phyloP scores from a whole-genome alignment of 2,329 filamentous ascomycete genomes.

The Phaeosphaeriaceae sp. region DNA sequence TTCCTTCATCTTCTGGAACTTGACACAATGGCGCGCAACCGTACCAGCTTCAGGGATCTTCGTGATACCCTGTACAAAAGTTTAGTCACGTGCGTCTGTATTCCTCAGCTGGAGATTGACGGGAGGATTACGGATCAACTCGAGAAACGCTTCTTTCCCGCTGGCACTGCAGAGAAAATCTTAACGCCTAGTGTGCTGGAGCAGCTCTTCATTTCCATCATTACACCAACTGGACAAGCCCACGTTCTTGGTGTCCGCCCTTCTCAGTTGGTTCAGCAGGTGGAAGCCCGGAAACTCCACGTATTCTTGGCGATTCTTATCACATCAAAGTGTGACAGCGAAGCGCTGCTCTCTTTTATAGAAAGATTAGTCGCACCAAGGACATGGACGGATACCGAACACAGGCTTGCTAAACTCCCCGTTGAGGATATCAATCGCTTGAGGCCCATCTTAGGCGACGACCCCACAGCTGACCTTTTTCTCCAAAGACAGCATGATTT shows the following conservation, averaged over 20 bases:
- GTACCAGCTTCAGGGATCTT: neutral
- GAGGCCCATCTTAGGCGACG: neutral
- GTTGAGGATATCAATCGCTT: neutral
- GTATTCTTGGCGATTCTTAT: slow-evolving; percentile 5
- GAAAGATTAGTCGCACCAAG: neutral
- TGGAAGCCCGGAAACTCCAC: slow-evolving; percentile 1
- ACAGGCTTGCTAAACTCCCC: neutral
- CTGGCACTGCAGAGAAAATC: neutral
- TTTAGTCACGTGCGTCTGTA: neutral
- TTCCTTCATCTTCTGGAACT: neutral
- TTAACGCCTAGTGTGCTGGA: neutral
- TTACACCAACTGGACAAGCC: neutral
- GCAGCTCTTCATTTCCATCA: neutral
- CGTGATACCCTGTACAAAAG: neutral
- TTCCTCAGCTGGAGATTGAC: neutral
- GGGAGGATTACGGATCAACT: neutral
- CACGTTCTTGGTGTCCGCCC: neutral
- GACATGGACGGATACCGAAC: neutral
- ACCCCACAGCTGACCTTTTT: slow-evolving; percentile 29
- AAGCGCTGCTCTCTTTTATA: slow-evolving; percentile 1
- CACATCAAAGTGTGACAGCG: slow-evolving; percentile 4
- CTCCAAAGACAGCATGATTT: slow-evolving; percentile 21
- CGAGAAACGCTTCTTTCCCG: slow-evolving; percentile 3
- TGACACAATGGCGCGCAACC: neutral
- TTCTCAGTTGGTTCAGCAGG: neutral